A percentile compares a stretch with the other conserved stretches of the same genome.
Evolutionary conservation across 805 yeast species (phyloP).

Genomic region (Torulaspora franciscae): DNA sequence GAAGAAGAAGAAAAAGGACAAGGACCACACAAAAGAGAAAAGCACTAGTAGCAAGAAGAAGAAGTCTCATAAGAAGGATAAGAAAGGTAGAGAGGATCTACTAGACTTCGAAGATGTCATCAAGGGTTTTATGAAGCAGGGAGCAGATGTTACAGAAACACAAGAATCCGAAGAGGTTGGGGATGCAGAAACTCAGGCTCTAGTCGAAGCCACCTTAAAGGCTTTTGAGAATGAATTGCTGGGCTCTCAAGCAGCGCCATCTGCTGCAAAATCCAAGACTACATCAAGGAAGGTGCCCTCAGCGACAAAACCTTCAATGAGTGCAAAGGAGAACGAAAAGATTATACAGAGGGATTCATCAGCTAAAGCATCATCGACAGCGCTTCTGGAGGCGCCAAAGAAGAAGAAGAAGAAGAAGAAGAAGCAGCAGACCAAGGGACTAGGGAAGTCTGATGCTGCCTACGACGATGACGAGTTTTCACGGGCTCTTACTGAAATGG

Average conservation of each 20-base stretch:
- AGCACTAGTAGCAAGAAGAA: conserved; percentile 10
- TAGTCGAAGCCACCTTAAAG: conserved; percentile 34
- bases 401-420: conserved; percentile 23
- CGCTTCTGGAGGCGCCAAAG: not conserved
- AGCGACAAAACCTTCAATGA: conserved; percentile 5
- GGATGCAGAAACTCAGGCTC: conserved; percentile 33
- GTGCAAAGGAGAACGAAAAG: not conserved
- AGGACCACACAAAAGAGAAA: conserved; percentile 14
- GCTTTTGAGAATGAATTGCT: conserved; percentile 33
- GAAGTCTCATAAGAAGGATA: conserved; percentile 13
- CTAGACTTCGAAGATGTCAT: conserved; percentile 33
- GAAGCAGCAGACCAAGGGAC: conserved; percentile 18
- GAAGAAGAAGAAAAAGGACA: conserved; percentile 21
- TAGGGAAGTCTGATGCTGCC: conserved; percentile 4
- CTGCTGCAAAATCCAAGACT: not conserved
- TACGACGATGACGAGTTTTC: conserved; percentile 40
- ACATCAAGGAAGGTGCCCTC: conserved; percentile 4
- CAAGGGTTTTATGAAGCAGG: conserved; percentile 28
- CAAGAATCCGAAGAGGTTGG: conserved; percentile 12
- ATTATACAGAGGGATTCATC: not conserved
- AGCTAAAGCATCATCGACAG: not conserved
- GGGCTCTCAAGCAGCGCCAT: conserved; percentile 11
- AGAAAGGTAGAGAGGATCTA: conserved; percentile 16
- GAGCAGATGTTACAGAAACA: conserved; percentile 9
- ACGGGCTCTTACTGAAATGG: conserved; percentile 52